Evolutionary conservation across 1,284 basidiomycete species (phyloP), one percentile per base, ranked within the genome.

Genomic region (Thelephora terrestris): DNA sequence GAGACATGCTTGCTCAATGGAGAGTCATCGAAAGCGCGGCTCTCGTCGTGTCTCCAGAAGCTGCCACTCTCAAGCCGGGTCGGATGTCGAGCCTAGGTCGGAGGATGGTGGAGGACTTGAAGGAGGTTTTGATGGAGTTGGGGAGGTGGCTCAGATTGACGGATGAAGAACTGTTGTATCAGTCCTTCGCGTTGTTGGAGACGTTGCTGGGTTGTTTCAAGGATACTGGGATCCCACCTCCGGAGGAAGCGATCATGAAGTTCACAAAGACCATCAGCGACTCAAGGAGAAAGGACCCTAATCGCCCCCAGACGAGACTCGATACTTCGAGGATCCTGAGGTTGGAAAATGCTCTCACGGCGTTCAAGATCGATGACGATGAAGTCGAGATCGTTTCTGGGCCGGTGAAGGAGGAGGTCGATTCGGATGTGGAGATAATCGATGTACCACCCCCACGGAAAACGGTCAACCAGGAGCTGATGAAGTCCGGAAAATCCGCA

Each of bases 91-190:
- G 64, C 3, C 68, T 78, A 6, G 84, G 82, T 23, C 78, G 75
- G 61, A 73, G 75, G 60, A 88, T 96, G 80, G 76, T 93, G 23
- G 74, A 73, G 32, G 78, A 84, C 53, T 71, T 97, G 48, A 83
- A 91, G 60, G 75, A 73, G 27, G 84, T 94, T 48, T 70, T 96
- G 37, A 71, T 75, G 2, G 86, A 91, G 58, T 71, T 95, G 47
- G 73, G 83, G 9, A 74, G 78, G 46, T 97, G 93, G 93, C 69
- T 97, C 47, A 81, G 93, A 20, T 71, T 97, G 37, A 96, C 91
- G 18, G 91, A 97, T 58, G 77, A 84, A 57, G 91, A 94, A 59
- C 73, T 92, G 7, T 68, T 95, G 1, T 85, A 93, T 63, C 92
- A 95, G 58, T 84, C 91, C 0, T 91, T 88, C 53, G 74, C 87